Percentiles rank a stretch among this genome's conserved stretches.
These are phyloP conservation scores for Tricladium varicosporioides DNA, from an alignment of 2,329 filamentous ascomycete genomes.

Conservation along the genomic window DNA sequence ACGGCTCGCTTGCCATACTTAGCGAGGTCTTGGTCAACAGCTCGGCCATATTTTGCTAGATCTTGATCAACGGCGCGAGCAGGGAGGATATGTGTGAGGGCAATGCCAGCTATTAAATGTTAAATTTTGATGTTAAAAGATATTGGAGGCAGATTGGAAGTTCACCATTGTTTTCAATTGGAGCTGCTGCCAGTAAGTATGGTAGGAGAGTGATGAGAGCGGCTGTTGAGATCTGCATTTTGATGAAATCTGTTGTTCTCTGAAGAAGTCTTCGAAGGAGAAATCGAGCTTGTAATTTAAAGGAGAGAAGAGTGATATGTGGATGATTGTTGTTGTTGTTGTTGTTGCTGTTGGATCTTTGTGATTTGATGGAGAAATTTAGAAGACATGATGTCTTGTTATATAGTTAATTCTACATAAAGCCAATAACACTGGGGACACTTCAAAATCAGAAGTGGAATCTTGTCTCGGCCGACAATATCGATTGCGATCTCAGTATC, in stretches of 20 bases:
- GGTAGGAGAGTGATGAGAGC: background rate
- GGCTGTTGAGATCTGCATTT: background rate
- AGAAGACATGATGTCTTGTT: background rate
- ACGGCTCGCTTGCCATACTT: conserved; percentile 5
- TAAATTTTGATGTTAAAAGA: background rate
- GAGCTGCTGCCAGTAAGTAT: background rate
- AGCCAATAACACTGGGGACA: too few relatives aligned
- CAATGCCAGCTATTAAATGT: background rate
- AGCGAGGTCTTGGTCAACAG: background rate
- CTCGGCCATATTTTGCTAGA: background rate
- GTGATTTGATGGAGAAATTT: background rate
- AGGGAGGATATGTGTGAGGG: background rate
- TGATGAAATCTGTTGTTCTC: background rate
- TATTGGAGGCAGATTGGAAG: background rate
- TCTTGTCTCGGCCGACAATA: too few relatives aligned
- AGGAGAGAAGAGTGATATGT: background rate
- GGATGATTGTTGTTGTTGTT: too few relatives aligned
- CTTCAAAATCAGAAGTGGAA: too few relatives aligned
- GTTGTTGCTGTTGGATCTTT: too few relatives aligned
- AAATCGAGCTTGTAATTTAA: background rate
- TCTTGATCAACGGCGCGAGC: background rate
- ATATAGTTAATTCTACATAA: background rate
- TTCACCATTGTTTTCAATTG: background rate
- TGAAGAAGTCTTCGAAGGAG: too few relatives aligned
- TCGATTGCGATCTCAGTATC: too few relatives aligned